These are phyloP conservation scores for Biscogniauxia sp. DNA, from an alignment of 2,329 filamentous ascomycete species.

Conservation along the genomic window DNA sequence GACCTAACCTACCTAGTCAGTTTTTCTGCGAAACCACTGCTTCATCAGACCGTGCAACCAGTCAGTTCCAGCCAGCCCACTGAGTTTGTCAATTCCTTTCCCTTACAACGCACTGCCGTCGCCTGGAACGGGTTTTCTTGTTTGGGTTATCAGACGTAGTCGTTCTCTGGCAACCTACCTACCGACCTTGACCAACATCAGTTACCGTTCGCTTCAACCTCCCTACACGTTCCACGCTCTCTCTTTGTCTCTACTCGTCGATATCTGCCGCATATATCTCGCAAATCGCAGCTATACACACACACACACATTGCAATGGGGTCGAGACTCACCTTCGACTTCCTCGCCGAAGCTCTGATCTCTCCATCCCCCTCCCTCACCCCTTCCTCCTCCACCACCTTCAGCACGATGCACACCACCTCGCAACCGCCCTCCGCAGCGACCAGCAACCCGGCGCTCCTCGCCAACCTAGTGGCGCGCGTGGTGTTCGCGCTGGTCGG, in stretches of 20 bases:
- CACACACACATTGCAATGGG: neutral
- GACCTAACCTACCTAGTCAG: too few species aligned
- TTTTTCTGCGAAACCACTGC: neutral
- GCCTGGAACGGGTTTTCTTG: neutral
- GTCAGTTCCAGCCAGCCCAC: neutral
- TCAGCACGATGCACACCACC: too few species aligned
- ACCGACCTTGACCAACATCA: neutral
- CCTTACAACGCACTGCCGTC: neutral
- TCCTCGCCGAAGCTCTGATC: neutral
- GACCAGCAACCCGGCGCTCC: constrained; percentile 28
- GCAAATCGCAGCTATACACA: neutral
- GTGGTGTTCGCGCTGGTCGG: constrained; percentile 45
- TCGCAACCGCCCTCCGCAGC: too few species aligned
- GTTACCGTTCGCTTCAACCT: neutral
- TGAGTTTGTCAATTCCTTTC: neutral
- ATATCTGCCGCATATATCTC: neutral
- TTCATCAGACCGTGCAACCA: neutral
- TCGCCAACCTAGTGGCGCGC: constrained; percentile 48
- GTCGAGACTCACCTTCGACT: neutral
- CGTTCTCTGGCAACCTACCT: neutral
- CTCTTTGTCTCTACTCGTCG: too few species aligned
- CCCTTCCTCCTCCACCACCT: neutral
- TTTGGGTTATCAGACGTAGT: neutral
- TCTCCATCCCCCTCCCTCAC: neutral
- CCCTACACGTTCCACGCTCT: neutral